Percentiles rank a stretch among this genome's conserved stretches.
Evolutionary conservation across 805 yeast genomes (phyloP).

Genomic region (Starmerella bacillaris): DNA sequence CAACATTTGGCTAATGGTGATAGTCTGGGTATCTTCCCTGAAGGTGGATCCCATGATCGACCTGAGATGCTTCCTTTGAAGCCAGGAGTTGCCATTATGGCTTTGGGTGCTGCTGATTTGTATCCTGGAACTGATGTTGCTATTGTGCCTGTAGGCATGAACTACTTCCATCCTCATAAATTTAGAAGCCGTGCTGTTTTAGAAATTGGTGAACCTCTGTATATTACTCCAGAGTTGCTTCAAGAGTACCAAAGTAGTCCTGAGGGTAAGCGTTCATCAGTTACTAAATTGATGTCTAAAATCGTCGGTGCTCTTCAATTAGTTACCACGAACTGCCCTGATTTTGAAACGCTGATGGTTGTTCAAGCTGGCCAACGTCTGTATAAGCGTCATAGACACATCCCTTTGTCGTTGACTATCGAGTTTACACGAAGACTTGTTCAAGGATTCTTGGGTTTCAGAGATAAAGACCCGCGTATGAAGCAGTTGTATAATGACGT

Average conservation of each 20-base stretch:
- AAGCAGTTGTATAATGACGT: constrained; percentile 44
- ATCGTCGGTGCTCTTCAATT: constrained; percentile 59
- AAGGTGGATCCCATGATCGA: constrained; percentile 96
- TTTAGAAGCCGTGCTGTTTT: constrained; percentile 89
- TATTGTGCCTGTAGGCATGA: constrained; percentile 94
- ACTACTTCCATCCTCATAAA: constrained; percentile 88
- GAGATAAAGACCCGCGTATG: constrained; percentile 46
- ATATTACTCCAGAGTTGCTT: constrained; percentile 43
- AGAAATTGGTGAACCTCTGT: constrained; percentile 82
- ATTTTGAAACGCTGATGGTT: constrained; percentile 73
- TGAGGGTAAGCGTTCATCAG: constrained; percentile 48
- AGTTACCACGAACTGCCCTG: constrained; percentile 77
- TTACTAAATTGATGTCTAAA: constrained; percentile 48
- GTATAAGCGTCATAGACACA: constrained; percentile 48
- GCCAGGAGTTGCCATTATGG: constrained; percentile 98
- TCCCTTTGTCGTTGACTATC: constrained; percentile 68
- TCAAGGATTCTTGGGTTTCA: constrained; percentile 57
- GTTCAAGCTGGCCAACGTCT: constrained; percentile 83
- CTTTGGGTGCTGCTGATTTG: constrained; percentile 75
- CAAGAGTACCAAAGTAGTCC: constrained; percentile 46
- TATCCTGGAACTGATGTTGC: constrained; percentile 60
- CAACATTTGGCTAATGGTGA: constrained; percentile 63
- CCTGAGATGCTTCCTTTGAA: constrained; percentile 79
- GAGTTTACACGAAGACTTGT: constrained; percentile 83
- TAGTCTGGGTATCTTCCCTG: constrained; percentile 87